Conservation (phyloP, 2,329 filamentous ascomycete species). For the Neopestalotiopsis rosae region DNA sequence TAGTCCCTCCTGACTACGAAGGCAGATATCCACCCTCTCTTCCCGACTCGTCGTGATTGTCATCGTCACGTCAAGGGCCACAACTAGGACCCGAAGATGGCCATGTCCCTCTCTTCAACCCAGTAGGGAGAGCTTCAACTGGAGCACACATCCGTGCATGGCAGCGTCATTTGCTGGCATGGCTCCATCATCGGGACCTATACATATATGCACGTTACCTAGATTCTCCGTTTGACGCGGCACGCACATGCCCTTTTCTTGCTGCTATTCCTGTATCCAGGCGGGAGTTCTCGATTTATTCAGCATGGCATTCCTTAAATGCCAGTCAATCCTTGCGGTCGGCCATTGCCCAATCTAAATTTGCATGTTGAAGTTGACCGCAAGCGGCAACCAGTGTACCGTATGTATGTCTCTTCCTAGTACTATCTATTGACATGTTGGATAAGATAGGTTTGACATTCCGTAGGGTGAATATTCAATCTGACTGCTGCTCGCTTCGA, state of each 20-base stretch:
- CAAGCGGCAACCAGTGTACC: not conserved
- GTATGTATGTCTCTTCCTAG: not conserved
- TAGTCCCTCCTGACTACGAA: slow-evolving; percentile 10
- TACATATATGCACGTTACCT: not conserved
- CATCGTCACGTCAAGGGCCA: slow-evolving; percentile 6
- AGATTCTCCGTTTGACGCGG: not conserved
- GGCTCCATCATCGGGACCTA: not conserved
- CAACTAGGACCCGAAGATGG: not conserved
- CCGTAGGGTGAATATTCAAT: not conserved
- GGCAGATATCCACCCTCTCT: not conserved
- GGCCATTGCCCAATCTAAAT: not conserved
- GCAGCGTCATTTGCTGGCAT: not conserved
- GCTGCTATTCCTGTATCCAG: not conserved
- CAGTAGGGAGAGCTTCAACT: slow-evolving; percentile 10
- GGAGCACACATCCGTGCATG: slow-evolving; percentile 10
- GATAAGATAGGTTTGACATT: not conserved
- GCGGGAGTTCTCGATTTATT: not conserved
- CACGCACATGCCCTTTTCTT: not conserved
- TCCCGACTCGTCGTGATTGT: slow-evolving; percentile 16
- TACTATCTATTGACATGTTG: not conserved
- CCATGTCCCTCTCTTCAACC: not conserved
- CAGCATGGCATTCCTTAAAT: not conserved
- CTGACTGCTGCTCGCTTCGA: not conserved
- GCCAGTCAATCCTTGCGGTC: not conserved
- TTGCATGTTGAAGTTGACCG: too few relatives aligned